Base-by-base conservation (phyloP, 2,329 filamentous ascomycete species). In the Cladophialophora exuberans region DNA sequence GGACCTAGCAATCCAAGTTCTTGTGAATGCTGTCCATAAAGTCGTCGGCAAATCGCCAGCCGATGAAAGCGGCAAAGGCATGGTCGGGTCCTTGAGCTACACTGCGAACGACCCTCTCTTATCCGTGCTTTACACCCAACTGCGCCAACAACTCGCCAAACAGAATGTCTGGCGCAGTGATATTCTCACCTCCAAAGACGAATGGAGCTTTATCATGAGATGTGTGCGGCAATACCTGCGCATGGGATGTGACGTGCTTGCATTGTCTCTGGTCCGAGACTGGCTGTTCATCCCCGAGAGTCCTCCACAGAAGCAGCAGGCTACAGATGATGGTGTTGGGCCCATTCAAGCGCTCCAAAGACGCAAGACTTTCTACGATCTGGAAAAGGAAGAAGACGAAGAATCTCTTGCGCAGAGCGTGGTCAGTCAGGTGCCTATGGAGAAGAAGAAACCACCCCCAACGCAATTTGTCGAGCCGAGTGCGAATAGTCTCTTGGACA, bases 391-490 rank as follows among this genome's bases (percentile, higher is more conserved):
- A 89, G 58, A 89, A 86, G 69, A 92, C 15, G 87, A 57, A 35
- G 55, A 55, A 44, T 38, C 72, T 74, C 66, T 77, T 69, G 67
- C 73, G 68, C 42, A 75, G 67, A 62, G 78, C 66, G 72, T 67
- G 53, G 64, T 71, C 64, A 68, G 73, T 39, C 31, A 44, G 43
- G 15, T 69, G 57, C 65, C 72, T 22, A 61, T 66, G 23, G 56
- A 66, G 26, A 67, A 70, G 62, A 72, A 73, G 64, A 73, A 76
- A 65, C 79, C 82, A 11, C 80, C 86, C 13, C 85, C 90, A 1
- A 90, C 87, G 17, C 85, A 87, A 60, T 97, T 97, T 69, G 82
- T 95, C 65, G 94, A 99, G 72, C 94, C 94, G n/a, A 91, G 96
- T 74, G 82, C 89, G 23, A 90, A 84, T 69, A 93, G 90, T 56